Evolutionary conservation across 2,329 filamentous ascomycete species (phyloP).

Genomic region (Rutstroemia sp.): DNA sequence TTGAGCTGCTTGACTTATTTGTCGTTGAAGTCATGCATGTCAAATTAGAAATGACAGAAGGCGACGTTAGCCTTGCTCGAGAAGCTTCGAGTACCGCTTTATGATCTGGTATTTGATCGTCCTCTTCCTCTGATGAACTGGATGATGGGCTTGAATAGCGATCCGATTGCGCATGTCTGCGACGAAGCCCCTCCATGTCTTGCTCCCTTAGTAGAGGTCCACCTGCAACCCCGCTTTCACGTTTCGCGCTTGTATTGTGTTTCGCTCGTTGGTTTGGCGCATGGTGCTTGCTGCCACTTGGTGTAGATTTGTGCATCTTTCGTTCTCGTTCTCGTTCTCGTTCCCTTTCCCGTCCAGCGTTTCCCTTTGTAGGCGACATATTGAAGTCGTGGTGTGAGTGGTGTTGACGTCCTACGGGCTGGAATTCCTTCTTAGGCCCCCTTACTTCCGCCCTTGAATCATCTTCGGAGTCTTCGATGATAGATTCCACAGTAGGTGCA

Average conservation of each 20-base stretch:
- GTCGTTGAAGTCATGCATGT: slow-evolving; percentile 27
- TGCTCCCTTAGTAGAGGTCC: slow-evolving; percentile 10
- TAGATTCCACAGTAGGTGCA: slow-evolving; percentile 22
- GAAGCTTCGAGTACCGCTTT: slow-evolving; percentile 20
- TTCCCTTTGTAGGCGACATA: slow-evolving; percentile 18
- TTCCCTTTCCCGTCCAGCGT: slow-evolving; percentile 16
- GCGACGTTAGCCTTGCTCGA: slow-evolving; percentile 26
- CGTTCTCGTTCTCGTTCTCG: slow-evolving; percentile 15
- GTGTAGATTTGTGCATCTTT: slow-evolving; percentile 17
- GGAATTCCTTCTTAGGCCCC: slow-evolving; percentile 11
- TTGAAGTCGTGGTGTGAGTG: slow-evolving; percentile 11
- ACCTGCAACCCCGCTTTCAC: slow-evolving; percentile 8
- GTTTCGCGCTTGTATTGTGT: slow-evolving; percentile 12
- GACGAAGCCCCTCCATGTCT: slow-evolving; percentile 14
- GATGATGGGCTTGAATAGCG: slow-evolving; percentile 16
- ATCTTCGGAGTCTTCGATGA: slow-evolving; percentile 25
- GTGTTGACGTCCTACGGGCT: slow-evolving; percentile 9
- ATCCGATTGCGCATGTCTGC: slow-evolving; percentile 14
- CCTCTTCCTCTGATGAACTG: slow-evolving; percentile 20
- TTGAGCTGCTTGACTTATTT: slow-evolving; percentile 34
- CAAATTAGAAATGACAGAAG: slow-evolving; percentile 28
- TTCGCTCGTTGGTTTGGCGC: slow-evolving; percentile 18
- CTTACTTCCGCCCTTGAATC: slow-evolving; percentile 19
- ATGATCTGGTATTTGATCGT: slow-evolving; percentile 19
- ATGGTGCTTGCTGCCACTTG: slow-evolving; percentile 14